Conservation (phyloP, 2,329 filamentous ascomycete species). For the Diaporthe caulivora region DNA sequence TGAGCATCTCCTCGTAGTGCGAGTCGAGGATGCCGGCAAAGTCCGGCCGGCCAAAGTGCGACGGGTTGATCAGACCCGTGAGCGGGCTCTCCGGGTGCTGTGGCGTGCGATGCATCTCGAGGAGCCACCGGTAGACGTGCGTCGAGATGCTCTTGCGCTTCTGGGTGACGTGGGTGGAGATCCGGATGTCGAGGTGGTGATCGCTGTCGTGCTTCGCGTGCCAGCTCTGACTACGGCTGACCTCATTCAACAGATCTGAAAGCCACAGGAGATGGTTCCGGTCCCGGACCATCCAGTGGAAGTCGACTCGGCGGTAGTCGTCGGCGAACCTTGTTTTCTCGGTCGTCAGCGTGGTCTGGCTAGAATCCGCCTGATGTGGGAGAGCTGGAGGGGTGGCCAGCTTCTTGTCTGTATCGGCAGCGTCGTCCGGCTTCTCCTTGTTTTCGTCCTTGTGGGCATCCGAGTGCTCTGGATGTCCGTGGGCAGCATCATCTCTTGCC, state of each 20-base stretch:
- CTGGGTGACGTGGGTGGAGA: slow-evolving; percentile 68
- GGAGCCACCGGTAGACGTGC: slow-evolving; percentile 67
- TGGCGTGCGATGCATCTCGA: slow-evolving; percentile 67
- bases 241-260: slow-evolving; percentile 65
- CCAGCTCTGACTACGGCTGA: slow-evolving; percentile 54
- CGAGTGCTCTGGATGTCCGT: neutral
- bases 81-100: slow-evolving; percentile 64
- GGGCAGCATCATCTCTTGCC: slow-evolving; percentile 6
- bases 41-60: slow-evolving; percentile 67
- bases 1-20: slow-evolving; percentile 66
- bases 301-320: slow-evolving; percentile 65
- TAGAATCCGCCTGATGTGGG: neutral
- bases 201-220: slow-evolving; percentile 52
- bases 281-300: slow-evolving; percentile 72
- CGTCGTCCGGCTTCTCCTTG: no score
- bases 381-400: neutral
- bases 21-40: slow-evolving; percentile 64
- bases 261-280: slow-evolving; percentile 69
- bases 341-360: neutral
- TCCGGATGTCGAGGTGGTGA: slow-evolving; percentile 63
- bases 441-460: neutral
- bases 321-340: slow-evolving; percentile 45
- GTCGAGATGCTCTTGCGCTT: slow-evolving; percentile 65
- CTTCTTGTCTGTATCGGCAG: neutral
- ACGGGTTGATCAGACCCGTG: slow-evolving; percentile 65